Base-by-base conservation (phyloP, 2,329 filamentous ascomycete genomes). In the Teratosphaeria nubilosa region DNA sequence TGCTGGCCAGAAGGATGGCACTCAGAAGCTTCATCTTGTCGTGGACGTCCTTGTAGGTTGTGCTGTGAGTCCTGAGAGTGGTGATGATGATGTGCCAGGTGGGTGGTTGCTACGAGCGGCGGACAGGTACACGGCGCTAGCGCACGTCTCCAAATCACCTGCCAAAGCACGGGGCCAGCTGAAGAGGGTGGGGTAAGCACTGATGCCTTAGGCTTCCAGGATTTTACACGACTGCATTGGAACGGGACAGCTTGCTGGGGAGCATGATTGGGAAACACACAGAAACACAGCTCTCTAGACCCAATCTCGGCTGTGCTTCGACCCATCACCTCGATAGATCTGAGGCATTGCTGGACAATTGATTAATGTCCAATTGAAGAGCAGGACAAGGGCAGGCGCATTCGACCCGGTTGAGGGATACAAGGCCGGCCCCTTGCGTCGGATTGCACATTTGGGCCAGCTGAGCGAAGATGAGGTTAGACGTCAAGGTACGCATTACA, bases 401-500 rank as follows among this genome's bases (percentile, higher is more conserved):
- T n/a, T 20, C 57, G 22, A 25, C 60, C 55, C 31, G 22, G 56
- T 55, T 57, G 32, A 61, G 48, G n/a, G 22, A 57, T 58, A 60
- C 65, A 58, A 60, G 45, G 59, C 55, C 59, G 57, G 61, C 64
- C 66, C 67, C 66, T 69, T 69, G 66, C 65, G 58, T 66, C 55
- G 57, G 54, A 48, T n/a, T 20, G 20, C 41, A 48, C 41, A 48
- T 48, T 48, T 48, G 63, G 63, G 62, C 58, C 54, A 60, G 61
- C 63, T 59, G 61, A 64, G 34, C 22, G 24, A 71, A 52, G 58
- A 84, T 84, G 81, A 79, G 79, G 68, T 77, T 84, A 69, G 81
- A 84, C 70, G 77, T 84, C 53, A 83, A 83, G 80, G 81, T 83
- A 73, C 16, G 53, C 16, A 31, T 34, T 31, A 16, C 41, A 30